Base-by-base conservation (phyloP, 345 rosid species). In the Dovyalis caffra region DNA sequence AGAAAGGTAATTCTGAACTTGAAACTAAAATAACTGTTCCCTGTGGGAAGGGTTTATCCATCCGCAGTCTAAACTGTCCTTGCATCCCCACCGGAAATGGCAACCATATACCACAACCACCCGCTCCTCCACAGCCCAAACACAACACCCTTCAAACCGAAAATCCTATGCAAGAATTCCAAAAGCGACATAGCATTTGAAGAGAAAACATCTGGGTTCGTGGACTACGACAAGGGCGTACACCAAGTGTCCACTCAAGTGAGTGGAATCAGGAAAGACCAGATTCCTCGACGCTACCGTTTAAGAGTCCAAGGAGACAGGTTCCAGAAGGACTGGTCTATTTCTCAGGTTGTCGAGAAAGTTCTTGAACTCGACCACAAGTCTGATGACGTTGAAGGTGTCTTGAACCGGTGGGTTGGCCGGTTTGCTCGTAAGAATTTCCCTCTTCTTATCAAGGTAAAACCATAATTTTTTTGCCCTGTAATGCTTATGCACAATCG, bases 251-350 rank as follows among this genome's bases (percentile, higher is more conserved):
- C 85, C 38, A 86, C 91, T 73, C 89, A 83, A 3, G 78, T 92
- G 45, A 76, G 78, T 70, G 98, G 98, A 53, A 71, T 89, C 77
- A 72, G 88, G 60, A 90, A 90, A 86, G 75, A 82, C 38, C 89
- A 94, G 61, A 82, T 92, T 1, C 87, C 91, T 7, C 86, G 81
- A 76, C 91, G 90, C 11, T 79, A 90, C 79, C 88, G 92, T 40
- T 35, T 91, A 28, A 80, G 86, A 3, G 93, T 88, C 2, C 81
- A 82, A 65, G 85, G 83, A 35, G 89, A 94, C 77, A 84, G 95
- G 76, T 90, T 92, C 85, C 97, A 94, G 86, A 90, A 84, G 84
- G 97, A 94, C 86, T 94, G 94, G 97, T 79, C 79, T 28, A 80
- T 94, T n/a, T 88, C 97, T 29, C 89, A 90, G 66, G 90, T 94